Base-by-base conservation (phyloP, 257 asterid species). In the Prunella vulgaris region DNA sequence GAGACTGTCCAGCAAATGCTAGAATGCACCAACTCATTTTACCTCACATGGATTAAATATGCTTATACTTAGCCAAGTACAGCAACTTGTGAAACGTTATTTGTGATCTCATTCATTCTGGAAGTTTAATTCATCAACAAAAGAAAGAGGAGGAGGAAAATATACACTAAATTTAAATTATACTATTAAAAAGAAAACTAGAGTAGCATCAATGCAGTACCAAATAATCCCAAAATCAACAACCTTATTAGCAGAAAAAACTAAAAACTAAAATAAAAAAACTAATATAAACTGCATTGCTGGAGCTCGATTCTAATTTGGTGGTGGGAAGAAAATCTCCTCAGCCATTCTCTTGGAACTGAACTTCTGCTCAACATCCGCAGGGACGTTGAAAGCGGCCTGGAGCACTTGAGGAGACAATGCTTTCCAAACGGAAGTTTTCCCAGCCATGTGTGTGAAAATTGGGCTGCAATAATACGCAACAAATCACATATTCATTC, bases 301-400 rank as follows among this genome's bases (percentile, higher is more conserved):
- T 38, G 60, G 28, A 17, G 21, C 21, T 64, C 9, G 10, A 30
- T 68, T 59, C 46, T 76, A 86, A 15, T 78, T 83, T 42, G 95
- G 84, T 73, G 96, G 95, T 66, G 95, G 96, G 77, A 90, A 90
- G 85, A 90, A 90, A 69, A 88, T 86, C 76, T 86, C 93, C 75
- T 90, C 93, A 1, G 87, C 83, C 72, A 64, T 78, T 78, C 97
- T 90, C 87, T 80, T 88, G 1, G 85, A 75, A 69, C 86, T 78
- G 84, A 90, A 90, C 60, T 86, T 80, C 67, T 82, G 68, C 83
- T 90, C 88, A 7, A 88, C 85, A 1, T 86, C 92, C 1, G 85
- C 62, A 9, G 86, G 70, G 10, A 84, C 90, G 53, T 77, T 77
- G 68, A 86, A 84, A 40, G 90, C 64, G 5, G 90, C 90, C 79